phyloP scores from a whole-genome alignment of 108 stramenopile genomes.

The Cyclotella baltica region DNA sequence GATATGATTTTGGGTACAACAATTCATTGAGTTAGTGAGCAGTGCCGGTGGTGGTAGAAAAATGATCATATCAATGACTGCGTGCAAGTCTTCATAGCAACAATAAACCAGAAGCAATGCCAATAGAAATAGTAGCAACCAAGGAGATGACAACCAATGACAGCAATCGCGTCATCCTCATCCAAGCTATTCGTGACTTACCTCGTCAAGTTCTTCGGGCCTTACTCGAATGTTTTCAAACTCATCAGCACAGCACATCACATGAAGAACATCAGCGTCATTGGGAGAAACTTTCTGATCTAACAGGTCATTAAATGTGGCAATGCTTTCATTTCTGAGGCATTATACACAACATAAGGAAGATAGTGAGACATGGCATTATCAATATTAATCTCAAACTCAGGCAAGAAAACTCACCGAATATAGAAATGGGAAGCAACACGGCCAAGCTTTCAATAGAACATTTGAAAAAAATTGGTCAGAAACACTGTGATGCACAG shows the following conservation, averaged over 20 bases:
- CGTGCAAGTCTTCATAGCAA: too few relatives aligned
- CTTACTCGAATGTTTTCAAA: conserved; percentile 96
- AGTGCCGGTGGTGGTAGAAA: too few relatives aligned
- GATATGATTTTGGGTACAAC: too few relatives aligned
- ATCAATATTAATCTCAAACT: neutral
- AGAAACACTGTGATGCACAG: neutral
- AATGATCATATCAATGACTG: too few relatives aligned
- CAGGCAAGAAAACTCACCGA: conserved; percentile 25
- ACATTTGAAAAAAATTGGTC: neutral
- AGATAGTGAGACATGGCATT: neutral
- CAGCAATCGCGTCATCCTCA: too few relatives aligned
- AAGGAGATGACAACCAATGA: too few relatives aligned
- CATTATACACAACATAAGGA: neutral
- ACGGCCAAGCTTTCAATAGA: conserved; percentile 67
- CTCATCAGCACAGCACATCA: conserved; percentile 94
- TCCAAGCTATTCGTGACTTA: too few relatives aligned
- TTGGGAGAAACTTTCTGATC: conserved; percentile 57
- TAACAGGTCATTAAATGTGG: conserved; percentile 91
- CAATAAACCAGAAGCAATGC: too few relatives aligned
- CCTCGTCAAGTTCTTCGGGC: conserved; percentile 92
- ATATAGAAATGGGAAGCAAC: conserved; percentile 99
- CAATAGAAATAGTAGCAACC: too few relatives aligned
- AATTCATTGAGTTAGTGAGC: too few relatives aligned
- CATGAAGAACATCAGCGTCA: conserved; percentile 83
- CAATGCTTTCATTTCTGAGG: conserved; percentile 87